A percentile compares a stretch with the other conserved stretches of the same genome.
These are phyloP conservation scores for Blastobotrys indianensis DNA, from an alignment of 1,139 yeast species.

Conservation along the genomic window DNA sequence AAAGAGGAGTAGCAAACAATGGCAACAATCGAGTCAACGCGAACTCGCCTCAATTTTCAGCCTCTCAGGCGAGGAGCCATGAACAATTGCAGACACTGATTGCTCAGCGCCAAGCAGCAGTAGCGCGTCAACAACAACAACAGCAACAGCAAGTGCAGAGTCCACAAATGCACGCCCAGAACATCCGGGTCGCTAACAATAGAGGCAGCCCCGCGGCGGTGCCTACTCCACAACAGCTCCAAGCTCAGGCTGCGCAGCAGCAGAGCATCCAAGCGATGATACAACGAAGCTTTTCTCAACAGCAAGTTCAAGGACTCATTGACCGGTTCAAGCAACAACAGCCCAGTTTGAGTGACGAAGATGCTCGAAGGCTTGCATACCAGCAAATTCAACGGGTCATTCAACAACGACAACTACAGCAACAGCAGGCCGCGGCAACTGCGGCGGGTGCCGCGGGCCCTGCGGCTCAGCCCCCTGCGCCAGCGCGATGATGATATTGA, in stretches of 20 bases:
- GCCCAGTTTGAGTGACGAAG: slow-evolving; percentile 63
- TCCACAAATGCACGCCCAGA: slow-evolving; percentile 20
- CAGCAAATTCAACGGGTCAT: slow-evolving; percentile 52
- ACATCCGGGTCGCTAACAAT: background rate
- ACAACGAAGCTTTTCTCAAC: slow-evolving; percentile 7
- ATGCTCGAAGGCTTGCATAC: slow-evolving; percentile 67
- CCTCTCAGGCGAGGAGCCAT: slow-evolving; percentile 8
- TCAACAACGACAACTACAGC: slow-evolving; percentile 30
- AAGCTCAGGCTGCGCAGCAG: slow-evolving; percentile 8
- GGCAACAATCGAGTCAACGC: slow-evolving; percentile 1
- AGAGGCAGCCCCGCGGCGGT: background rate
- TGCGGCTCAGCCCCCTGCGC: background rate
- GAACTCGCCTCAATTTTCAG: background rate
- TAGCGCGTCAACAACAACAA: slow-evolving; percentile 17
- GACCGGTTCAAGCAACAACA: slow-evolving; percentile 64
- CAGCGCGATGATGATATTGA: too few species aligned
- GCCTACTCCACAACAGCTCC: slow-evolving; percentile 4
- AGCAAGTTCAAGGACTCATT: slow-evolving; percentile 37
- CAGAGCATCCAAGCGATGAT: slow-evolving; percentile 2
- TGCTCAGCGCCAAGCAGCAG: slow-evolving; percentile 20
- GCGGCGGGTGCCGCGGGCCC: slow-evolving; percentile 20
- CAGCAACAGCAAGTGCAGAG: slow-evolving; percentile 21
- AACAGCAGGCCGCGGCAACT: slow-evolving; percentile 24
- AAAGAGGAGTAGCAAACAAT: slow-evolving; percentile 3
- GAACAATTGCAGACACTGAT: slow-evolving; percentile 18